Conservation (phyloP, 2,329 filamentous ascomycete genomes). For the Arthroderma sp. region DNA sequence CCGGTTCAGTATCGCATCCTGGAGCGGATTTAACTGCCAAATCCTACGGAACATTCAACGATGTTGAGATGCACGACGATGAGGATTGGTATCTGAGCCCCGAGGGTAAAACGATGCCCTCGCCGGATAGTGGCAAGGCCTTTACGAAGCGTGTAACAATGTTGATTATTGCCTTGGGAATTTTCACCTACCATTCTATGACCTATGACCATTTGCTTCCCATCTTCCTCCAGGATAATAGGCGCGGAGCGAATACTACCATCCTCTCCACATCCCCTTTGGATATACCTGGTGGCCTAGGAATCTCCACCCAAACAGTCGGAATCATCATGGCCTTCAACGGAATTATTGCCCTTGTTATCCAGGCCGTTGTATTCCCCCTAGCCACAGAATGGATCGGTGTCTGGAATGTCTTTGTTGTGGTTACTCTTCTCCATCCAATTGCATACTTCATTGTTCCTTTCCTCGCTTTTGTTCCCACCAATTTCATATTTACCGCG, state of each 20-base stretch:
- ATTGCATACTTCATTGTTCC: constrained; percentile 56
- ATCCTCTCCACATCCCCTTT: constrained; percentile 32
- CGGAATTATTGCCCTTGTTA: constrained; percentile 56
- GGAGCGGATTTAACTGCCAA: constrained; percentile 63
- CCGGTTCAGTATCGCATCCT: constrained; percentile 59
- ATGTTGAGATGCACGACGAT: constrained; percentile 41
- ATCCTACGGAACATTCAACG: constrained; percentile 61
- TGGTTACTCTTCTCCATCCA: constrained; percentile 54
- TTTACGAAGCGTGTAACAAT: constrained; percentile 56
- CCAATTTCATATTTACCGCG: constrained; percentile 41
- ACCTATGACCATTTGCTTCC: constrained; percentile 83
- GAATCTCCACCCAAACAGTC: constrained; percentile 52
- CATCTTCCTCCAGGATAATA: constrained; percentile 74
- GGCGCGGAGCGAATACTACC: constrained; percentile 20
- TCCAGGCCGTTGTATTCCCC: constrained; percentile 61
- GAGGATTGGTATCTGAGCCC: constrained; percentile 35
- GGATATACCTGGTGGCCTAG: constrained; percentile 51
- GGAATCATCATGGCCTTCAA: constrained; percentile 57
- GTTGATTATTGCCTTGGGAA: constrained; percentile 67
- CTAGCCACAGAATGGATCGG: constrained; percentile 50
- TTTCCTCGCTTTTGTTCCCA: constrained; percentile 49
- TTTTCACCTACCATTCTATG: constrained; percentile 94
- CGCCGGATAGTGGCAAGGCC: constrained; percentile 28
- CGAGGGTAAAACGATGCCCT: constrained; percentile 22
- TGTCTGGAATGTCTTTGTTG: constrained; percentile 53